Evolutionary conservation across 208 protist species (phyloP), one percentile per base, ranked within the genome.

Genomic region (Trypanosomatidae sp.): DNA sequence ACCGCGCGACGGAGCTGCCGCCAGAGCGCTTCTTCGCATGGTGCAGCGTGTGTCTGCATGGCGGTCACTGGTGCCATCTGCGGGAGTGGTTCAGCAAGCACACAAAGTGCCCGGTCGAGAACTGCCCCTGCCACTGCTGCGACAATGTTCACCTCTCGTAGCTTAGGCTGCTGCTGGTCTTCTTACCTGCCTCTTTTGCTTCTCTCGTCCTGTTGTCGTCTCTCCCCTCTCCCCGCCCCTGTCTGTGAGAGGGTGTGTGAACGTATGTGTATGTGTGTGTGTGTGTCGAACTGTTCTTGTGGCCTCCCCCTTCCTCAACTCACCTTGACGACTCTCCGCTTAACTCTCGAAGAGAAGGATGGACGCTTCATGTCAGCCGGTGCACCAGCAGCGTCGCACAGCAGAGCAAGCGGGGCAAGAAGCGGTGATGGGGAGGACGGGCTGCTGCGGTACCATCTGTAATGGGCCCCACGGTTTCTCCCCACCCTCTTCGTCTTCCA

Each of bases 31-130:
- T 75, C 65, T 93, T 95, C 64, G 83, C 82, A 17, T 97, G 93
- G 93, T 97, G 93, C 78, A 89, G 88, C 15, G 82, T 90, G 49
- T 97, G 93, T 73, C 80, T 95, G 33, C 93, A 97, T 58, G 93
- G 93, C 3, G 93, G 93, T 4, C 93, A 97, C 71, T 91, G 72
- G 77, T 78, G 74, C 44, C 91, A 97, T 76, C 43, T 96, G 53
- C 78, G 80, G 2, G 89, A 92, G 68, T 97, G 93, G 93, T 95
- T 96, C 73, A 68, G 74, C 22, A 95, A 95, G 75, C 91, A 97
- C 73, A 70, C 67, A 1, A 87, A 88, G 64, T 97, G 93, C 76
- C 82, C 93, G 12, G 91, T 95, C 10, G 91, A 95, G 75, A 88
- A 88, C 50, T 97, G 93, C 56, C 75, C 71, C 1, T 97, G 93